Base-by-base conservation (phyloP, 495 filamentous ascomycete species). In the Tuber melanosporum region DNA sequence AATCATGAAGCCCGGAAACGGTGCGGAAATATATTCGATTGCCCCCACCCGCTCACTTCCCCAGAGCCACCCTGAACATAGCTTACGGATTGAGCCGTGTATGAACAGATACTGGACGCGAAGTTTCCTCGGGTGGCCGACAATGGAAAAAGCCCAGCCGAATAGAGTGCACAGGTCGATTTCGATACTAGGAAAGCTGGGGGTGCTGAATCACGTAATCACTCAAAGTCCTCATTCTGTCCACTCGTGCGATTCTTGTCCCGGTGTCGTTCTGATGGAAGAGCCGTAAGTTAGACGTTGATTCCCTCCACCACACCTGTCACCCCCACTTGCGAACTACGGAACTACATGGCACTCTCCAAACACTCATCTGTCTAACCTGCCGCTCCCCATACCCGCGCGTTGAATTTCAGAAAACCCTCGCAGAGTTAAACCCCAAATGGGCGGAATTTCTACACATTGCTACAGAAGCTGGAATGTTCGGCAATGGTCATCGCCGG, bases 51-150 rank as follows among this genome's bases (percentile, higher is more conserved):
- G 0, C 47, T 72, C 26, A 52, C 4, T 41, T 39, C 71, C 77
- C 39, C n/a, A 26, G 19, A 19, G 14, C 20, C 10, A 71, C 70
- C 26, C 5, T 22, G 15, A 45, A 12, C 14, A 6, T n/a, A 12
- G 6, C 57, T 66, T 36, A 19, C 1, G 57, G 36, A 36, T 32
- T 45, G 39, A 44, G 32, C 46, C 74, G 42, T 69, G 19, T n/a
- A 42, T 42, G 44, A 62, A 15, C 41, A 79, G 78, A 19, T 99
- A 99, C 86, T 99, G 95, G 95, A 95, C 95, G 9, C 87, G 95
- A 20, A 96, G 93, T 84, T 99, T 94, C 83, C 86, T 99, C 36
- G 95, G 95, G 17, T 99, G 94, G 94, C 89, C 92, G 22, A 92
- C 88, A 32, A 86, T 98, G 79, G 83, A 91, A 79, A 91, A 90